A percentile compares a stretch with the other conserved stretches of the same genome.
These are phyloP conservation scores for Aspergillus bertholletiae DNA, from an alignment of 495 filamentous ascomycete species.

Conservation along the genomic window DNA sequence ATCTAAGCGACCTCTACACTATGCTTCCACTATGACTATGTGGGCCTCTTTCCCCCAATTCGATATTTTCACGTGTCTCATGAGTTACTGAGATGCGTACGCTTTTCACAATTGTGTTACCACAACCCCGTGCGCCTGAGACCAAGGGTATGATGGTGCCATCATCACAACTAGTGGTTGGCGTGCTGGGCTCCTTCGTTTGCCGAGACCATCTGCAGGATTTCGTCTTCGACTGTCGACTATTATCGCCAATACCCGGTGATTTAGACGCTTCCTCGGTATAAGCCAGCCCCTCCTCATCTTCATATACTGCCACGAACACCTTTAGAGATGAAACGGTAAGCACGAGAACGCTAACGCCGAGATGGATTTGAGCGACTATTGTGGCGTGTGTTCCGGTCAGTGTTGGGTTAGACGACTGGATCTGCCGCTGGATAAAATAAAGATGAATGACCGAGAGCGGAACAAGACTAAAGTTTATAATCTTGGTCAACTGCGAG, in stretches of 20 bases:
- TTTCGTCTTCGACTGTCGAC: background rate
- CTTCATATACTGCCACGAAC: conserved; percentile 37
- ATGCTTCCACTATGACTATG: background rate
- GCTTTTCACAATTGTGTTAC: background rate
- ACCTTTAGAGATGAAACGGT: conserved; percentile 31
- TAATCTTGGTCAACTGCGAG: background rate
- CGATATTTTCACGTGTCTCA: background rate
- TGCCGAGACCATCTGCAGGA: background rate
- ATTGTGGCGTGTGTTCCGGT: conserved; percentile 21
- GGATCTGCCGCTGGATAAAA: conserved; percentile 18
- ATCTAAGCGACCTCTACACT: too few species aligned
- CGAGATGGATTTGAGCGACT: conserved; percentile 23
- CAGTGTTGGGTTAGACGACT: conserved; percentile 17
- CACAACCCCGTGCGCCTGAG: background rate
- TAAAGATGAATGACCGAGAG: conserved; percentile 20
- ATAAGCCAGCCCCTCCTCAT: conserved; percentile 28
- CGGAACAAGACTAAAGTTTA: conserved; percentile 21
- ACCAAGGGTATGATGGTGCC: background rate
- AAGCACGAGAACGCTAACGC: conserved; percentile 20
- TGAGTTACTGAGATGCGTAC: background rate
- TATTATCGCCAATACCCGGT: background rate
- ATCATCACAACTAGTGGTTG: background rate
- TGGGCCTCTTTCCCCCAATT: background rate
- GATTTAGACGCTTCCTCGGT: conserved; percentile 6
- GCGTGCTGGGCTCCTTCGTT: background rate